Base-by-base conservation (phyloP, 2,329 filamentous ascomycete genomes). In the Exophiala viscosa region DNA sequence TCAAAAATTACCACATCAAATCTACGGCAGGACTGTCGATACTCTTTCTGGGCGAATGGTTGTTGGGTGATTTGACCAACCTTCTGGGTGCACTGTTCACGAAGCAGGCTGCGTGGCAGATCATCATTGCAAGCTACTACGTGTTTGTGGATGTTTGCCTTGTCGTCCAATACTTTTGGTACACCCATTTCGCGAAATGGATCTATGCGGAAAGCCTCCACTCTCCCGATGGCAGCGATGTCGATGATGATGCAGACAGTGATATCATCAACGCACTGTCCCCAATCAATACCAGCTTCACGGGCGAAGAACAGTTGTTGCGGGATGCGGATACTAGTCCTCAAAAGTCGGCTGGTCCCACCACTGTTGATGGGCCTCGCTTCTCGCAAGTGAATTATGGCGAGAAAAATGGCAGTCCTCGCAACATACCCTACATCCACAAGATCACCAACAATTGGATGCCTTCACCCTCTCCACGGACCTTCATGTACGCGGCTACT, bases 31-130 rank as follows among this genome's bases (percentile, higher is more conserved):
- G 84, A 0, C 66, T 87, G 34, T 85, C 81, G 3, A 77, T 84
- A 52, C 84, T 80, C 65, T 87, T 87, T 66, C 69, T 87, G 43
- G 72, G 79, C 2, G 83, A 84, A 67, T 87, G 84, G 84, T 77
- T 83, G 60, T 64, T 85, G 31, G 84, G 84, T 41, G 84, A 87
- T 66, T 60, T 81, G 48, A 78, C 80, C 42, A 87, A 87, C 52
- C 68, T 86, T 15, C 62, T 85, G 3, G 84, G 84, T 7, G 83
- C 81, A 2, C 57, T 86, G 9, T 79, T 85, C 62, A 84, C 83
- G 5, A 72, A 77, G 17, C 84, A 87, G 65, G 84, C 84, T 15
- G 73, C 73, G 44, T 87, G 84, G 81, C 84, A 87, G 70, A 75
- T 86, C 36, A 76, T 84, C 7, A 76, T 86, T 44, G 84, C 83